Conservation (phyloP, 1,284 basidiomycete genomes). For the Pascua guehoae region DNA sequence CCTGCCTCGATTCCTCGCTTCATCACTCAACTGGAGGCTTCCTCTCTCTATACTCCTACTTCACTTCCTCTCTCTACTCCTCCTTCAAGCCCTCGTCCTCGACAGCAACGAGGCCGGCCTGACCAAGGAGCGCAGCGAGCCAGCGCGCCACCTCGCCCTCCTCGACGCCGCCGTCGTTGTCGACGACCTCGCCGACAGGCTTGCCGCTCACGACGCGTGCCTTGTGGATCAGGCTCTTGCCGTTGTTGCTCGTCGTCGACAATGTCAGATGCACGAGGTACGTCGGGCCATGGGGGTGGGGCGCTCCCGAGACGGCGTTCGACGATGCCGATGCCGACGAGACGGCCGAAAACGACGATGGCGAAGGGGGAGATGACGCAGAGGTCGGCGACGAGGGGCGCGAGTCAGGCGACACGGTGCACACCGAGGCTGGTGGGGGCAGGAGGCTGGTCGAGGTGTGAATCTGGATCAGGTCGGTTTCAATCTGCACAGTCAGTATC, state of each 20-base stretch:
- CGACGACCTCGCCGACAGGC: slow-evolving; percentile 40
- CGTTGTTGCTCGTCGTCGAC: slow-evolving; percentile 43
- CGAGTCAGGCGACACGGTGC: slow-evolving; percentile 41
- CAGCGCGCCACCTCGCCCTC: slow-evolving; percentile 40
- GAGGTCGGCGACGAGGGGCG: slow-evolving; percentile 34
- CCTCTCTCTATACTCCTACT: slow-evolving; percentile 25
- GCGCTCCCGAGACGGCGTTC: slow-evolving; percentile 16
- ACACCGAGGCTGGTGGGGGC: slow-evolving; percentile 24
- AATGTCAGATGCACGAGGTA: slow-evolving; percentile 38
- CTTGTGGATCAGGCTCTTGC: slow-evolving; percentile 42
- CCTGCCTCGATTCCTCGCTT: neutral
- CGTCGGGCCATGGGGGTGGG: slow-evolving; percentile 29
- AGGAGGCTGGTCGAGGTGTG: slow-evolving; percentile 35
- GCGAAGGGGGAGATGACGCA: slow-evolving; percentile 13
- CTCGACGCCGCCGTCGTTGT: slow-evolving; percentile 42
- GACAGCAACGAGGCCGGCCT: slow-evolving; percentile 38
- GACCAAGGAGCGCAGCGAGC: slow-evolving; percentile 30
- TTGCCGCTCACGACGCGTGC: slow-evolving; percentile 33
- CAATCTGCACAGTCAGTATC: slow-evolving; percentile 31
- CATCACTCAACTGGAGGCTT: neutral
- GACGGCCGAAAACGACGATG: slow-evolving; percentile 10
- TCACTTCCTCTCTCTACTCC: slow-evolving; percentile 21
- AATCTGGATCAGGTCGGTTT: slow-evolving; percentile 44
- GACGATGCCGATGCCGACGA: slow-evolving; percentile 2
- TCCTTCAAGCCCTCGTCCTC: slow-evolving; percentile 35